Conservation (phyloP, 352 stramenopile species). For the Globisporangium recalcitrans region DNA sequence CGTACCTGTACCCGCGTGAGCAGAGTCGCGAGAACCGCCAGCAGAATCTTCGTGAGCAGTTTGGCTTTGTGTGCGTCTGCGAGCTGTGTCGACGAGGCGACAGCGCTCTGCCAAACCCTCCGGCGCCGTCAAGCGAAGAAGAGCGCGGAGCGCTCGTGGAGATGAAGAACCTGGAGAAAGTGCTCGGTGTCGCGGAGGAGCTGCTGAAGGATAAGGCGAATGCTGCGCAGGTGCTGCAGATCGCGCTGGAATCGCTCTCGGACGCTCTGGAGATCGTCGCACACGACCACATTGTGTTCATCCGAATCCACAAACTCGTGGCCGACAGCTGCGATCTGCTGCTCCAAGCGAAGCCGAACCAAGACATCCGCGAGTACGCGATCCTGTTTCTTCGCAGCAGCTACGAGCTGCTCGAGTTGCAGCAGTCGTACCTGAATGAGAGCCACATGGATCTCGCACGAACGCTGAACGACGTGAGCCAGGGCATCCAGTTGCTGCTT, state of each 20-base stretch:
- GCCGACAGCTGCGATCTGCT: conserved; percentile 87
- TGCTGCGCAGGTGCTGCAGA: conserved; percentile 47
- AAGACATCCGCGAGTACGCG: conserved; percentile 78
- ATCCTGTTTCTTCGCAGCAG: conserved; percentile 85
- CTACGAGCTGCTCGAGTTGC: conserved; percentile 86
- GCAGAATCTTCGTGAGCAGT: conserved; percentile 86
- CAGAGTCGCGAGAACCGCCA: conserved; percentile 79
- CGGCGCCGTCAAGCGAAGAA: conserved; percentile 16
- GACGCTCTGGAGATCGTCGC: conserved; percentile 79
- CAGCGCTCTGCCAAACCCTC: conserved; percentile 41
- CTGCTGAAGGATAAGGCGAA: conserved; percentile 46
- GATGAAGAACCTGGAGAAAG: conserved; percentile 64
- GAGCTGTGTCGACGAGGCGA: conserved; percentile 64
- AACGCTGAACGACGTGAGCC: conserved; percentile 90
- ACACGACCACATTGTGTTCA: conserved; percentile 84
- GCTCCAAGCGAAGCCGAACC: conserved; percentile 48
- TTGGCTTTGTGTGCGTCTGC: conserved; percentile 86
- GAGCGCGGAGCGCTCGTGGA: conserved; percentile 11
- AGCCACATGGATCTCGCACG: conserved; percentile 90
- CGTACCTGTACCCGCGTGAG: conserved; percentile 90
- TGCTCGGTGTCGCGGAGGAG: conserved; percentile 52
- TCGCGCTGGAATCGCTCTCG: conserved; percentile 75
- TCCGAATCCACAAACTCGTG: conserved; percentile 89
- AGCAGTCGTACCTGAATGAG: conserved; percentile 69
- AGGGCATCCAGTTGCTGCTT: conserved; percentile 88